A percentile compares a stretch with the other conserved stretches of the same genome.
These are phyloP conservation scores for Geotrichum klebahnii DNA, from an alignment of 1,139 yeast genomes.

Conservation along the genomic window DNA sequence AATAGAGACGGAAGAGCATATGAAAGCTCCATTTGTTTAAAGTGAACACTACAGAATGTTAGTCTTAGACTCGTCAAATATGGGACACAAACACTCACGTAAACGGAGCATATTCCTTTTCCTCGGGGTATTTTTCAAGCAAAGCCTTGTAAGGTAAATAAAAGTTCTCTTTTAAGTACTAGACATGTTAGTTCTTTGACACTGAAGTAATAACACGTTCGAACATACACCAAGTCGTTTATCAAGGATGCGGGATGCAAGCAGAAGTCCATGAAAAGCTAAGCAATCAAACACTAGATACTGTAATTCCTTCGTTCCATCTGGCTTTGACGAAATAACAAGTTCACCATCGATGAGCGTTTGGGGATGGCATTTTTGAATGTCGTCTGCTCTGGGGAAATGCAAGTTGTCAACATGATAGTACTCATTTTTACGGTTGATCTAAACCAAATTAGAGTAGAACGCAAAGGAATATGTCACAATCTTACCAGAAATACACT, in stretches of 20 bases:
- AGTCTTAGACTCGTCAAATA: not conserved
- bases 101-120: conserved; percentile 54
- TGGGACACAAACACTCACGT: conserved; percentile 1
- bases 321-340: conserved; percentile 48
- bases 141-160: conserved; percentile 56
- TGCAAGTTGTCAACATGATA: conserved; percentile 77
- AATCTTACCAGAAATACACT: conserved; percentile 42
- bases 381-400: conserved; percentile 63
- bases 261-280: conserved; percentile 69
- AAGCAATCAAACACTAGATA: conserved; percentile 89
- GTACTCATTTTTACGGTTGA: conserved; percentile 85
- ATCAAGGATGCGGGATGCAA: conserved; percentile 66
- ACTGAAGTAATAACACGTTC: not conserved
- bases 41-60: conserved; percentile 27
- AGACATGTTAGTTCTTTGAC: not conserved
- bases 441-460: conserved; percentile 28
- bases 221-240: conserved; percentile 60
- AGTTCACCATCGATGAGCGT: conserved; percentile 92
- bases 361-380: conserved; percentile 67
- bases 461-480: not conserved
- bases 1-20: conserved; percentile 78
- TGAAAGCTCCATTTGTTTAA: conserved; percentile 82
- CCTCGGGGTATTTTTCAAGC: conserved; percentile 64
- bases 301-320: conserved; percentile 58
- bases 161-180: conserved; percentile 57